Evolutionary conservation across 2,329 filamentous ascomycete species (phyloP), one percentile per base, ranked within the genome.

Genomic region (Colletotrichum cordylinicola): DNA sequence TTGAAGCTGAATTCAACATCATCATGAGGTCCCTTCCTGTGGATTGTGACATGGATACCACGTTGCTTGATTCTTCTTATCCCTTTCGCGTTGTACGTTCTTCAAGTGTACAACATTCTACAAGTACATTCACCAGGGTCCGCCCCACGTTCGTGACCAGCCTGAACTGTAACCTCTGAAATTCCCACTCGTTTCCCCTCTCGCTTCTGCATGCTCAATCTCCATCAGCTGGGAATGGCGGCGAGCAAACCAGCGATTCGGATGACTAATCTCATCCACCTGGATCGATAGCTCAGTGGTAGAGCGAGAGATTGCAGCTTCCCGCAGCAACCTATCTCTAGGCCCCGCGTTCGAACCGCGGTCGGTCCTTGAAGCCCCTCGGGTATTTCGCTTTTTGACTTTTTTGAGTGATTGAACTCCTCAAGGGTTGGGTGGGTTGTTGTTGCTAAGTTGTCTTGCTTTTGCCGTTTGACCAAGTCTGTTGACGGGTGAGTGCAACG

Each of bases 271-370:
- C 43, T 55, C 18, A 27, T 55, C 43, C 8, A 16, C 13, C 31
- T 13, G 73, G 73, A 75, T 75, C 73, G 73, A 75, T 75, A 75
- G 73, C 73, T 75, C 73, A 75, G 70, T 75, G 73, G 73, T 75
- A 75, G 73, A 75, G 73, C 73, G 73, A 75, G 73, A 75, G 73
- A 75, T 75, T 75, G 73, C 73, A 75, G 73, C 35, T 64, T 16
- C 9, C 21, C 16, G 21, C 35, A 68, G 73, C 69, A 72, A 39
- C 62, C 21, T 74, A 75, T 75, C 73, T 75, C 73, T 75, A 75
- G 73, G 73, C 70, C 73, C 73, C 73, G 73, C 73, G 73, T 75
- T 75, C 73, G 73, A 75, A 75, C 16, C 73, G 73, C 73, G 73
- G 73, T 75, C 70, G 73, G 73, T 75, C 70, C 73, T 75, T 62